Evolutionary conservation across 306 rosid genomes (phyloP), one percentile per base, ranked within the genome.

Genomic region (Macrotyloma uniflorum): DNA sequence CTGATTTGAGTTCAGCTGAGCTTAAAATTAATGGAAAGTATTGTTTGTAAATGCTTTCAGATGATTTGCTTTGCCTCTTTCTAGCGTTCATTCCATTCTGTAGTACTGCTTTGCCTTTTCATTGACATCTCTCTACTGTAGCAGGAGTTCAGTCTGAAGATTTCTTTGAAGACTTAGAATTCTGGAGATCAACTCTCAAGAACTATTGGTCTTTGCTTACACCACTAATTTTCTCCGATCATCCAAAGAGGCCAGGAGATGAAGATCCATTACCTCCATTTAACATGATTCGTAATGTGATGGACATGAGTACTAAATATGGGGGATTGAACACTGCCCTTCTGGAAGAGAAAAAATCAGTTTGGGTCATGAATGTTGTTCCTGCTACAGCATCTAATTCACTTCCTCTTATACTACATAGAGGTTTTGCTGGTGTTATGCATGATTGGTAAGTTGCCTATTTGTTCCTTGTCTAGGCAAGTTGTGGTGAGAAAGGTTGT

Each of bases 341-440:
- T 77, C 61, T 91, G 79, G 97, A 88, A 83, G 90, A 84, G 71
- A 83, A 79, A 76, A 93, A 88, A 88, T 85, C 98, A 65, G 93
- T 81, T 46, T 93, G 98, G 98, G 93, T 93, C 77, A 93, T 93
- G 98, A 93, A 93, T 18, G 95, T 91, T 10, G 98, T 93, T 81
- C 95, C 97, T 70, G 83, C 85, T 40, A 67, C 61, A 71, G 74
- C 90, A 79, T 88, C 85, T 47, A 81, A 87, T 69, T 88, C 94
- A 10, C 98, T 93, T 85, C 94, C 98, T 77, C 90, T 93, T 78
- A 87, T 93, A 81, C 81, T 91, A 45, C 88, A 88, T 80, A 91
- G 85, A 82, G 98, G 97, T 72, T 89, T 87, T 80, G 89, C 90
- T n/a, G 97, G 97, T 64, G 92, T 89, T 67, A 67, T 89, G 74